Base-by-base conservation (phyloP, 371 early-diverging fungal species). In the Mucor racemosus region DNA sequence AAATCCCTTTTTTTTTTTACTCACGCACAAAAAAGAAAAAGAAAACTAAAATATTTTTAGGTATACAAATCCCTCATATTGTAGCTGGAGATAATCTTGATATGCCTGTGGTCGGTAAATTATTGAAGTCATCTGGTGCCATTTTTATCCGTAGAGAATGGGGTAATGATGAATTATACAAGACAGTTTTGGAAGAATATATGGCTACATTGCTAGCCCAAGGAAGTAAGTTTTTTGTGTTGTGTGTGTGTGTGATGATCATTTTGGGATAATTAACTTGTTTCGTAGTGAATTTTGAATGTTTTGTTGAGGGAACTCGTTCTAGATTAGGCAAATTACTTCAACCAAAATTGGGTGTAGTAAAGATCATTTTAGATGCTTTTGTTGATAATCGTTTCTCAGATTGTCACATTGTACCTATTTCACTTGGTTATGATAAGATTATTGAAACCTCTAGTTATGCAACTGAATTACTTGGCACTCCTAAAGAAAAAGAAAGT, bases 11-110 rank as follows among this genome's bases (percentile, higher is more conserved):
- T 38, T 38, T 13, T 42, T 31, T 53, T 50, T 50, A 50, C 50
- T 50, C 50, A 50, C 50, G 44, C 44, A 44, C 44, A 56, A 56
- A 31, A 4, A 46, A 8, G n/a, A 17, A 58, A 34, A 35, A 38
- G 17, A 10, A n/a, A 39, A 40, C 14, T 48, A 41, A 31, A 19
- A 58, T 50, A 9, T 21, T 7, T 7, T 46, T 26, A 76, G 82
- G 82, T n/a, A 75, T 95, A 21, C 93, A 92, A 33, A 76, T 94
- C 31, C 96, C 96, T 33, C 93, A 93, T 70, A 93, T 95, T 64
- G 92, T 94, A 7, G 96, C 96, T 5, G 96, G 96, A 13, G 92
- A 95, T 60, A 95, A 95, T 77, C 72, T 95, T 60, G 91, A 95
- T 75, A 75, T 95, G 79, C 94, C 94, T 5, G 62, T 90, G 17